A percentile compares a stretch with the other conserved stretches of the same genome.
Evolutionary conservation across 352 stramenopile species (phyloP).

Genomic region (Elongisporangium prolatum): DNA sequence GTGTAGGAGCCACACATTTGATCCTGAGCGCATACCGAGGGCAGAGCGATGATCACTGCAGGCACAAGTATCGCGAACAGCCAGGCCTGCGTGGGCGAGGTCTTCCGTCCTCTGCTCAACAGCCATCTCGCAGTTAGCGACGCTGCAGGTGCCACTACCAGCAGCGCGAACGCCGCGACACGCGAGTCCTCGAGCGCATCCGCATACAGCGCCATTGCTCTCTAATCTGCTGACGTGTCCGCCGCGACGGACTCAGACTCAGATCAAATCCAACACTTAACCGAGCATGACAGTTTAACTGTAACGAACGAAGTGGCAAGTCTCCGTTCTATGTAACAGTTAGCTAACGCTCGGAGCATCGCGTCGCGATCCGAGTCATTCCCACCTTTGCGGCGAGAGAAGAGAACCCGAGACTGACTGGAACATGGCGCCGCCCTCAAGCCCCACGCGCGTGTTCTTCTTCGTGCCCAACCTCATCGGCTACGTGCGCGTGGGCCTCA

Average conservation of each 20-base stretch:
- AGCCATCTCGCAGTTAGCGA: conserved; percentile 29
- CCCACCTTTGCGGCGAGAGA: neutral
- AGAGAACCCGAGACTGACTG: neutral
- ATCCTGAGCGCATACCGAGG: conserved; percentile 20
- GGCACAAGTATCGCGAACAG: conserved; percentile 39
- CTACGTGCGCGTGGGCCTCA: conserved; percentile 89
- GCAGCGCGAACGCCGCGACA: conserved; percentile 33
- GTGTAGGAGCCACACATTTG: too few species aligned
- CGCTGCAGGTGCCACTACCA: conserved; percentile 37
- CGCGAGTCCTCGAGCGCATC: conserved; percentile 43
- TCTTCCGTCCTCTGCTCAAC: conserved; percentile 32
- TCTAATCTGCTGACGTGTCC: neutral
- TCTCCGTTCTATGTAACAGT: neutral
- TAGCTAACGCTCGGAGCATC: neutral
- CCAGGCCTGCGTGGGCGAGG: conserved; percentile 34
- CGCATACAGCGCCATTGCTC: conserved; percentile 21
- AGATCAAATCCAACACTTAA: neutral
- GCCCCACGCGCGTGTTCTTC: conserved; percentile 86
- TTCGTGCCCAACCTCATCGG: conserved; percentile 97
- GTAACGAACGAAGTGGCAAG: neutral
- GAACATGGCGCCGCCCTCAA: conserved; percentile 16
- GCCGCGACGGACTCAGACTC: neutral
- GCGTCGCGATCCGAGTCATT: neutral
- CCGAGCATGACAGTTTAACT: too few species aligned
- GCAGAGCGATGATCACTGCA: conserved; percentile 29